Percentiles rank a stretch among this genome's conserved stretches.
These are phyloP conservation scores for Tylopilus subfusipes DNA, from an alignment of 768 basidiomycete species.

Conservation along the genomic window DNA sequence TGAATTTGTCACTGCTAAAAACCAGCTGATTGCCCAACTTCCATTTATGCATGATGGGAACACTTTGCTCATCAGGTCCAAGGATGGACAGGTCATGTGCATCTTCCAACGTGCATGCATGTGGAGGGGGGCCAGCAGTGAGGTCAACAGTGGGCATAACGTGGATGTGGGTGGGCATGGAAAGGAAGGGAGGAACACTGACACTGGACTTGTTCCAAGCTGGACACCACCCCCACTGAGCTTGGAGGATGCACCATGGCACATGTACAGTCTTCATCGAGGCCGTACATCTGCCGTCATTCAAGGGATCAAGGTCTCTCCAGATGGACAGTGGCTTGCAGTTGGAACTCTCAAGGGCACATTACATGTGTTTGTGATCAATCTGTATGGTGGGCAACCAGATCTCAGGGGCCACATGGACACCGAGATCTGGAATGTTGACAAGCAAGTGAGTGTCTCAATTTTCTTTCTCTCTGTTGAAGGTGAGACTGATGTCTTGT, in stretches of 20 bases:
- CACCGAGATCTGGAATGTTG: conserved; percentile 52
- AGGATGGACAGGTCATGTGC: too few species aligned
- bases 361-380: conserved; percentile 70
- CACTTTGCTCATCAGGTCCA: too few species aligned
- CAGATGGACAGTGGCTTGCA: conserved; percentile 71
- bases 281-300: conserved; percentile 68
- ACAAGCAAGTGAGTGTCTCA: conserved; percentile 39
- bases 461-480: neutral
- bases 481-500: neutral
- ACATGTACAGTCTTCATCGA: conserved; percentile 66
- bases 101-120: too few species aligned
- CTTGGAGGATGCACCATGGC: conserved; percentile 38
- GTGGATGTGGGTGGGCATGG: neutral
- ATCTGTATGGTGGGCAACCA: too few species aligned
- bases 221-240: too few species aligned
- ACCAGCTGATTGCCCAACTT: too few species aligned
- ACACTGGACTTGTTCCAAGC: too few species aligned
- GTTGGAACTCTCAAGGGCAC: conserved; percentile 61
- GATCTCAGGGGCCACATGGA: conserved; percentile 63
- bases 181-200: conserved; percentile 1
- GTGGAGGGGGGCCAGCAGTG: too few species aligned
- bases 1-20: too few species aligned
- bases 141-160: too few species aligned
- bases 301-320: conserved; percentile 44
- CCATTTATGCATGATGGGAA: too few species aligned